These are phyloP conservation scores for Ogataea trehaloabstinens DNA, from an alignment of 805 yeast genomes.

Conservation along the genomic window DNA sequence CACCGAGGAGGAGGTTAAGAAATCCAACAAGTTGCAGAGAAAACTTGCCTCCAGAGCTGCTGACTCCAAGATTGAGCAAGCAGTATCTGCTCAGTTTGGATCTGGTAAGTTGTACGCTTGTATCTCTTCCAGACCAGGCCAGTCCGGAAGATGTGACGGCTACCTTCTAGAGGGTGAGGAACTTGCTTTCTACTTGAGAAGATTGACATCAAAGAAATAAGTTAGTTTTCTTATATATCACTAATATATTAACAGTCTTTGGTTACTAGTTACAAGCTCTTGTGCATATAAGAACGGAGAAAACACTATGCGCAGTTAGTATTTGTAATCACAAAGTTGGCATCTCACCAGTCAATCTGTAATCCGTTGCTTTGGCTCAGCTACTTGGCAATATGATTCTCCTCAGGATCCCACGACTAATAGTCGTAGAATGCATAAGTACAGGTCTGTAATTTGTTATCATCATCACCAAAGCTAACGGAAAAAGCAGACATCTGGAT, in stretches of 20 bases:
- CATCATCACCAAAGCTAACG: conserved; percentile 38
- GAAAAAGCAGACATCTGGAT: too few relatives aligned
- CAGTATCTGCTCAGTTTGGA: conserved; percentile 95
- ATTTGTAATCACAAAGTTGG: too few relatives aligned
- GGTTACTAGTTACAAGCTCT: conserved; percentile 25
- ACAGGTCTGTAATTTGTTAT: conserved; percentile 58
- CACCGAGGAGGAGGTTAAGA: conserved; percentile 60
- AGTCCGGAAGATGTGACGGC: conserved; percentile 99
- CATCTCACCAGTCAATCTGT: too few relatives aligned
- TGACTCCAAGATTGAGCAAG: conserved; percentile 78
- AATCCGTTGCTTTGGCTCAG: background rate
- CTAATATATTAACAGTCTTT: conserved; percentile 21
- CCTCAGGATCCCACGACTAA: conserved; percentile 21
- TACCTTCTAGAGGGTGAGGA: conserved; percentile 99
- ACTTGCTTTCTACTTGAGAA: conserved; percentile 99
- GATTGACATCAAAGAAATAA: conserved; percentile 99
- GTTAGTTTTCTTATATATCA: conserved; percentile 15
- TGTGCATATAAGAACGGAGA: conserved; percentile 34
- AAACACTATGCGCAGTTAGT: too few relatives aligned
- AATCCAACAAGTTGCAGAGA: conserved; percentile 80
- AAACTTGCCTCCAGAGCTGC: conserved; percentile 92
- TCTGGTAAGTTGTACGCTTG: conserved; percentile 99
- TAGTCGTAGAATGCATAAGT: conserved; percentile 36
- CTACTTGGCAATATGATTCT: conserved; percentile 25
- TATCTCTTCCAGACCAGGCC: conserved; percentile 99